These are phyloP conservation scores for Geum urbanum DNA, from an alignment of 306 rosid species.

Conservation along the genomic window DNA sequence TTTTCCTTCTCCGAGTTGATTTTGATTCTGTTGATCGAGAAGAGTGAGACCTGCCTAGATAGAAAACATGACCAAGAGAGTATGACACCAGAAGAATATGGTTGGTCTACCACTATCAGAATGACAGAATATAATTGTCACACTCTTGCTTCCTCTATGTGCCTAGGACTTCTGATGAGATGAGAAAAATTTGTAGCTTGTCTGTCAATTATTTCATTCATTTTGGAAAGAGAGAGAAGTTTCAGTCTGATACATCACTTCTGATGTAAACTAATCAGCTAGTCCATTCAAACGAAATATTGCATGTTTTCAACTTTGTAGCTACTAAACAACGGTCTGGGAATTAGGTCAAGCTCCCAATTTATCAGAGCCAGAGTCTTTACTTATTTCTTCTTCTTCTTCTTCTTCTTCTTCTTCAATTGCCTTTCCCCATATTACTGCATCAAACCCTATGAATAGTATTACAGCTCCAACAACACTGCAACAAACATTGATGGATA, in stretches of 20 bases:
- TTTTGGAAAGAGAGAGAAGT: background rate
- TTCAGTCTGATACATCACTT: background rate
- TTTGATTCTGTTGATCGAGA: too few species aligned
- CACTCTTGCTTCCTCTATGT: background rate
- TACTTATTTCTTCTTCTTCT: constrained; percentile 29
- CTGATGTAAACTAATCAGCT: background rate
- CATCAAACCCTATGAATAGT: constrained; percentile 54
- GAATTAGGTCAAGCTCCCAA: background rate
- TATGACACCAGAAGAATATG: too few species aligned
- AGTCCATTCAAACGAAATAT: too few species aligned
- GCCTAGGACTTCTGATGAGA: background rate
- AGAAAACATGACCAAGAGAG: too few species aligned
- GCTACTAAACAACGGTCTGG: constrained; percentile 33
- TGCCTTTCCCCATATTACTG: constrained; percentile 54
- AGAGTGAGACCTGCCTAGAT: too few species aligned
- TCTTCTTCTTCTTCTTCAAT: too few species aligned
- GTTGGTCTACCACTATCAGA: background rate
- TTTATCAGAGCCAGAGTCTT: background rate
- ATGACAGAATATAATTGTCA: constrained; percentile 1
- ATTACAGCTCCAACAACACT: constrained; percentile 50
- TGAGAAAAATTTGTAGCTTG: background rate
- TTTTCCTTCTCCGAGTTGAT: too few species aligned
- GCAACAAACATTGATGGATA: constrained; percentile 14
- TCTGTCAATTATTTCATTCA: background rate
- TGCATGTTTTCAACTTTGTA: constrained; percentile 7